Base-by-base conservation (phyloP, 768 basidiomycete genomes). In the Termitomyces sp. region DNA sequence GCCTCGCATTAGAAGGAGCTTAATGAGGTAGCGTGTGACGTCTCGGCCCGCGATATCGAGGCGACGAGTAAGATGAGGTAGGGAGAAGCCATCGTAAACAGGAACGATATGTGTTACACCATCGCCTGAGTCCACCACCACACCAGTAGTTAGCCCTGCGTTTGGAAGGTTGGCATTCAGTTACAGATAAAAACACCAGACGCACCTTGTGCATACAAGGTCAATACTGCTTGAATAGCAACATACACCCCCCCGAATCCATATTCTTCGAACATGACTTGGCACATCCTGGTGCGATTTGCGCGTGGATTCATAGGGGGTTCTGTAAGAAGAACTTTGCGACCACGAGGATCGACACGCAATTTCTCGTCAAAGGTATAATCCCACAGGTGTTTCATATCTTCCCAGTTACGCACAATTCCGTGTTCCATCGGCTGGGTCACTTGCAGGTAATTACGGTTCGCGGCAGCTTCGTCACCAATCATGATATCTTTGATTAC, bases 351-450 rank as follows among this genome's bases (percentile, higher is more conserved):
- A 65, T 98, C 87, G 59, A 98, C 78, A 66, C 84, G 81, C 62
- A 99, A 82, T 74, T 98, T 98, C 76, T 97, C 93, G 63, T 91
- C 77, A 68, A 99, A 99, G 0, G 97, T 99, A 72, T 98, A 98
- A 70, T 99, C 86, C 97, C 97, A 99, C 17, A 98, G 79, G 64
- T 93, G 83, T 67, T 88, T 88, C 97, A 98, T 99, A 72, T 99
- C 97, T 68, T 94, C 92, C 97, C 97, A 99, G 72, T 98, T 98
- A 63, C 89, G 87, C 45, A 99, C 87, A 73, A 99, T 98, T 41
- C 97, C 97, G 70, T 99, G 97, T 69, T 99, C 97, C 91, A 99
- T 93, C 1, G 97, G 97, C 65, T 98, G 97, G 0, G 94, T 92
- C 35, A 99, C 81, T 73, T 98, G 95, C 40, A 99, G 85, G 74